phyloP scores from a whole-genome alignment of 441 rosid species.

The Euphorbia schlechtendalii region DNA sequence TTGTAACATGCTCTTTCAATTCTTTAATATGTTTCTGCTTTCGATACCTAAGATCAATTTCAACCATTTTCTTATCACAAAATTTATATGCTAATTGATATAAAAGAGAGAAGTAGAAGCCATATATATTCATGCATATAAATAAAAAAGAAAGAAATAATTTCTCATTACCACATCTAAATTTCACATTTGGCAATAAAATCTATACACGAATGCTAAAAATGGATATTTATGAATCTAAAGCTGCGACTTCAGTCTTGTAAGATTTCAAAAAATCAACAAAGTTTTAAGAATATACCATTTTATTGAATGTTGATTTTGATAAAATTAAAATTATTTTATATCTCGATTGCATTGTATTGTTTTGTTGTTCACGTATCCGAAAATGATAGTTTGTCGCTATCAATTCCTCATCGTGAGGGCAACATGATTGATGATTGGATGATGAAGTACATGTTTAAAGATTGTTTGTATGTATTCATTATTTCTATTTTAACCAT shows the following conservation, averaged over 20 bases:
- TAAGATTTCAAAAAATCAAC: no score
- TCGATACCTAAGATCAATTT: conserved; percentile 1
- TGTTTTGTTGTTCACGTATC: no score
- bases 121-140: neutral
- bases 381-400: no score
- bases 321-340: no score
- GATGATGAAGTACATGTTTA: no score
- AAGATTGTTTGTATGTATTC: no score
- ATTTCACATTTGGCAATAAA: neutral
- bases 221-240: neutral
- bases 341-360: no score
- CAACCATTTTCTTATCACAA: conserved; percentile 7
- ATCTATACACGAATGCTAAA: neutral
- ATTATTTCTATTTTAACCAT: no score
- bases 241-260: neutral
- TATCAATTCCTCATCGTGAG: no score
- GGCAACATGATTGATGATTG: no score
- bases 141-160: neutral
- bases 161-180: neutral
- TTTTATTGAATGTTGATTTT: no score
- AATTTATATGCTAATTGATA: neutral
- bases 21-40: neutral
- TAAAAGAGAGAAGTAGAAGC: neutral
- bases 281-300: no score
- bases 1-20: conserved; percentile 11